Evolutionary conservation across 495 filamentous ascomycete genomes (phyloP).

Genomic region (Pyronema omphalodes): DNA sequence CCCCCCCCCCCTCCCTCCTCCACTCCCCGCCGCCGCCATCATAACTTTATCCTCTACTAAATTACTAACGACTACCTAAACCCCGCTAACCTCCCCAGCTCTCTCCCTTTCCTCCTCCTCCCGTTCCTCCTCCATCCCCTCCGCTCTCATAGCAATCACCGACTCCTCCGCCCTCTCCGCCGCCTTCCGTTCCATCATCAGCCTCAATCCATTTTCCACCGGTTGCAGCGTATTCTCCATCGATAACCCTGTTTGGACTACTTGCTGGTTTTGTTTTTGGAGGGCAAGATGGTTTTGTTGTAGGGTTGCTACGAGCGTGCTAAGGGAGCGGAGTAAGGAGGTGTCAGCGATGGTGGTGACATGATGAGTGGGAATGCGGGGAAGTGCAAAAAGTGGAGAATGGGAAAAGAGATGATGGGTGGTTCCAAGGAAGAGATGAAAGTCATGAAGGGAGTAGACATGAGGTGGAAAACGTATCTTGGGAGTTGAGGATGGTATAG

Average conservation of each 20-base stretch:
- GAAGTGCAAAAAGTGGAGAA: too few relatives aligned
- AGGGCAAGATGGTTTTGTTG: conserved; percentile 16
- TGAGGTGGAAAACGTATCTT: not conserved
- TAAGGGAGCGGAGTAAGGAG: conserved; percentile 14
- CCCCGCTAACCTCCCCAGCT: not conserved
- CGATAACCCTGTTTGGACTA: conserved; percentile 14
- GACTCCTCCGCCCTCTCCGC: conserved; percentile 10
- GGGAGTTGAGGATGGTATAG: conserved; percentile 17
- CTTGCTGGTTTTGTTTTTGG: conserved; percentile 17
- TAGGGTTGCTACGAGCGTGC: conserved; percentile 15
- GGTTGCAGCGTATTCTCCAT: conserved; percentile 21
- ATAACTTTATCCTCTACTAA: too few relatives aligned
- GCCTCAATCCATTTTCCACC: conserved; percentile 21
- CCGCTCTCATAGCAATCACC: not conserved
- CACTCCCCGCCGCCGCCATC: too few relatives aligned
- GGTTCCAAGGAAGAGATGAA: too few relatives aligned
- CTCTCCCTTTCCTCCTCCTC: conserved; percentile 6
- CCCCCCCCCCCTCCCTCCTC: too few relatives aligned
- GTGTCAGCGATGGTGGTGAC: not conserved
- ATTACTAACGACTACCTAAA: too few relatives aligned
- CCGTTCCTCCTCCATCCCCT: conserved; percentile 4
- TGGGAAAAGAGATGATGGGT: too few relatives aligned
- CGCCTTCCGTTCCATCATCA: conserved; percentile 17
- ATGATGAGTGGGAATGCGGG: too few relatives aligned
- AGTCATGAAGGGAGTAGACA: too few relatives aligned